A percentile compares a stretch with the other conserved stretches of the same genome.
Conservation (phyloP, 2,329 filamentous ascomycete genomes). For the Raffaelea arxii region DNA sequence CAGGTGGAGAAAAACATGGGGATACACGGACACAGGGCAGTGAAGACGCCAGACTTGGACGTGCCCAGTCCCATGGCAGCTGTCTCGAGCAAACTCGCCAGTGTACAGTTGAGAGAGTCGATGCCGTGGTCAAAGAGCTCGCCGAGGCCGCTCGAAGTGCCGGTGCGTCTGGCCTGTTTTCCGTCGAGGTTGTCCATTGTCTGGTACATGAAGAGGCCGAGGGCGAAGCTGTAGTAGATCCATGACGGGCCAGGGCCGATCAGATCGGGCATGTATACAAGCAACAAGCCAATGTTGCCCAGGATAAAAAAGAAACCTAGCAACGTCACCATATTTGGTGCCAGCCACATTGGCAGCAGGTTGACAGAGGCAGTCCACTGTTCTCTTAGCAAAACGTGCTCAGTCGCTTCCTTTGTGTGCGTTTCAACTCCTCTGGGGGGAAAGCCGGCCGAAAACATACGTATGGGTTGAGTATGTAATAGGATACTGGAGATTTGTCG, state of each 20-base stretch:
- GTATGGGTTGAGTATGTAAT: conserved; percentile 91
- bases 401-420: not conserved
- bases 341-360: conserved; percentile 87
- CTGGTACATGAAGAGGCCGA: conserved; percentile 97
- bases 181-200: conserved; percentile 99
- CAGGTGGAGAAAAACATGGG: conserved; percentile 99
- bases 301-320: conserved; percentile 93
- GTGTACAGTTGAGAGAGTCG: conserved; percentile 93
- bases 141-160: conserved; percentile 86
- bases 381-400: conserved; percentile 1
- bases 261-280: conserved; percentile 79
- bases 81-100: conserved; percentile 82
- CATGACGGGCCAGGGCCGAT: conserved; percentile 85
- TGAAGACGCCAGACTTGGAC: conserved; percentile 78
- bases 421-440: not conserved
- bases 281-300: conserved; percentile 64
- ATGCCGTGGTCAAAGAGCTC: conserved; percentile 99
- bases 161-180: conserved; percentile 90
- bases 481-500: conserved; percentile 87
- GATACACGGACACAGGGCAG: conserved; percentile 79
- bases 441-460: conserved; percentile 48
- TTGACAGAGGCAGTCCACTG: conserved; percentile 97
- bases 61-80: conserved; percentile 88
- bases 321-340: conserved; percentile 95
- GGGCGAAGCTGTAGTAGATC: conserved; percentile 92